These are phyloP conservation scores for Aspergillus felis DNA, from an alignment of 2,329 filamentous ascomycete genomes.

Conservation along the genomic window DNA sequence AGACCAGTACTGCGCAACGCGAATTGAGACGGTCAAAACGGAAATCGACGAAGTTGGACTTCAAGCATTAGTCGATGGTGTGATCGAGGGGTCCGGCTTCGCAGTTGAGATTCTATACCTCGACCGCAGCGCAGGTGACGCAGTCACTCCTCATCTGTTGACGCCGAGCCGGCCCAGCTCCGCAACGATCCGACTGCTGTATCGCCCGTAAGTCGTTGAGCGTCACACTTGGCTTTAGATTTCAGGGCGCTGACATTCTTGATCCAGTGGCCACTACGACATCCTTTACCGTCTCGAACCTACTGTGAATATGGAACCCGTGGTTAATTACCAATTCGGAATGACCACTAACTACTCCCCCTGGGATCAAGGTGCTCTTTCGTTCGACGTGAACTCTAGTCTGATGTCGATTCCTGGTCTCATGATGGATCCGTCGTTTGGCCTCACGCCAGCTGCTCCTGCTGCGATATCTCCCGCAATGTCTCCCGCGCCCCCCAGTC, in stretches of 20 bases:
- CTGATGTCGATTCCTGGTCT: conserved; percentile 40
- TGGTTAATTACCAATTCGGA: conserved; percentile 41
- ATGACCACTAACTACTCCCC: conserved; percentile 36
- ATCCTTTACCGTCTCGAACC: conserved; percentile 71
- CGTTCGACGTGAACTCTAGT: conserved; percentile 38
- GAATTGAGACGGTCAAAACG: conserved; percentile 68
- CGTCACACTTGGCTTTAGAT: not conserved
- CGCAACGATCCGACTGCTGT: conserved; percentile 66
- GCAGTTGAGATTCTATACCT: conserved; percentile 87
- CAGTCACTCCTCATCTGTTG: conserved; percentile 57
- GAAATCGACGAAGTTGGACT: conserved; percentile 93
- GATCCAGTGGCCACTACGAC: conserved; percentile 76
- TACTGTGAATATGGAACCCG: conserved; percentile 33
- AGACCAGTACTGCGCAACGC: conserved; percentile 63
- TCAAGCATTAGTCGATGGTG: conserved; percentile 68
- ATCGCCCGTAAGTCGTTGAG: conserved; percentile 55
- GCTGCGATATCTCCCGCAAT: conserved; percentile 30
- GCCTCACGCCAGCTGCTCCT: conserved; percentile 23
- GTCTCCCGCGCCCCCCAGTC: conserved; percentile 26
- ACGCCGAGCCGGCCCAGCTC: conserved; percentile 37
- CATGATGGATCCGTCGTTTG: conserved; percentile 35
- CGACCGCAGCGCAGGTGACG: conserved; percentile 73
- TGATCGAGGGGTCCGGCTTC: conserved; percentile 75
- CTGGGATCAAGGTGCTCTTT: conserved; percentile 36
- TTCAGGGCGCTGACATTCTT: conserved; percentile 16